phyloP scores from a whole-genome alignment of 768 basidiomycete genomes.

The Lentinula sp. region DNA sequence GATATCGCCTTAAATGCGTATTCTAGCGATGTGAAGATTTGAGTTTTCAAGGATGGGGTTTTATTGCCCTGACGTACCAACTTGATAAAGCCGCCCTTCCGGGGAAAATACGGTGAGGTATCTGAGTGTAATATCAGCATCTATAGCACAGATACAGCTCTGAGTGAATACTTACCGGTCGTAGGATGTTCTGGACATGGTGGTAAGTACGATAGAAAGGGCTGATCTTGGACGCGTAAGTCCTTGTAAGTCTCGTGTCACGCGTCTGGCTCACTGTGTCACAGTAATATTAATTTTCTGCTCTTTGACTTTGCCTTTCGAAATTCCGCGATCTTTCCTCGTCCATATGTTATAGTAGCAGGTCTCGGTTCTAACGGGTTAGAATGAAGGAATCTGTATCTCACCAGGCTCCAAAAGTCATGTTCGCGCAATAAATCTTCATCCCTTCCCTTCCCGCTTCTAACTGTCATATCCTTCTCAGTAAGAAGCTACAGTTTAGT shows the following conservation, averaged over 20 bases:
- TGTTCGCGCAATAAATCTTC: slow-evolving; percentile 38
- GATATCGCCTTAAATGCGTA: slow-evolving; percentile 99
- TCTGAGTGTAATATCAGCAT: slow-evolving; percentile 28
- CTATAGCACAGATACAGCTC: neutral
- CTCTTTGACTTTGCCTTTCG: neutral
- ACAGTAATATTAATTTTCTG: neutral
- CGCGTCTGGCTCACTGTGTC: neutral
- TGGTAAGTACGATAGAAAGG: slow-evolving; percentile 12
- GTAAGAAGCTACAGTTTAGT: slow-evolving; percentile 95
- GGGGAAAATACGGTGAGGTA: slow-evolving; percentile 97
- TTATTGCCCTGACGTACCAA: slow-evolving; percentile 53
- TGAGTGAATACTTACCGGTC: slow-evolving; percentile 51
- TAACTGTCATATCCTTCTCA: slow-evolving; percentile 23
- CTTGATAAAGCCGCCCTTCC: slow-evolving; percentile 97
- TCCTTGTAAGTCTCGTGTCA: neutral
- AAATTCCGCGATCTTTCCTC: neutral
- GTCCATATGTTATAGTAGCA: neutral
- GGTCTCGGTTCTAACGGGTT: neutral
- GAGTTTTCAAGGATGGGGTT: slow-evolving; percentile 8
- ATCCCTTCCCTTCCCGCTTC: slow-evolving; percentile 7
- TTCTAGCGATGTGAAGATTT: slow-evolving; percentile 42
- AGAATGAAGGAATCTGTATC: slow-evolving; percentile 79
- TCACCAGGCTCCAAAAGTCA: slow-evolving; percentile 77
- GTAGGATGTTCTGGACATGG: slow-evolving; percentile 93
- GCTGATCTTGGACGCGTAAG: slow-evolving; percentile 2